Evolutionary conservation across 78 protist species (phyloP).

Genomic region (Dictyostelium intermedium): DNA sequence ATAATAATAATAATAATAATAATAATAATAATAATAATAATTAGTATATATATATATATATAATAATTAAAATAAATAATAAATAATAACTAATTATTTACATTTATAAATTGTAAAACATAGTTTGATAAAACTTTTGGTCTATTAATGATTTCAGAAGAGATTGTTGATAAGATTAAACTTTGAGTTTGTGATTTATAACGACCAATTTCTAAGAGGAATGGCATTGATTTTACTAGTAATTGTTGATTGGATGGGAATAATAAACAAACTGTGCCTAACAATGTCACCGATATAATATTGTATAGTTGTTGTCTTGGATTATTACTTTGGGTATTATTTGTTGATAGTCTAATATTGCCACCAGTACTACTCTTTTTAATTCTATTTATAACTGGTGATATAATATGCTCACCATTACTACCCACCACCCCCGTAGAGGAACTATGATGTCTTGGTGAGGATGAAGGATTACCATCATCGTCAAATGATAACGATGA

Average conservation of each 20-base stretch:
- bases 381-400: constrained; percentile 1
- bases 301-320: constrained; percentile 26
- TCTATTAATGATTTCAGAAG: constrained; percentile 64
- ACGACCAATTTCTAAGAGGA: constrained; percentile 16
- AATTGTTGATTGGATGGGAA: constrained; percentile 38
- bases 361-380: not conserved
- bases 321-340: constrained; percentile 13
- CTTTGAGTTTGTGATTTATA: constrained; percentile 8
- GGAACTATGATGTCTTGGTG: not conserved
- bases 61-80: not conserved
- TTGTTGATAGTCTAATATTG: constrained; percentile 5
- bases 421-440: not conserved
- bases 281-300: constrained; percentile 10
- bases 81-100: not conserved
- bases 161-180: constrained; percentile 15
- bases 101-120: constrained; percentile 33
- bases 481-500: not conserved
- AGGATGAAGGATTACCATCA: not conserved
- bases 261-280: constrained; percentile 47
- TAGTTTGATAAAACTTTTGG: constrained; percentile 41
- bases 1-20: no score
- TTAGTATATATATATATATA: no score
- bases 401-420: not conserved
- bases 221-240: constrained; percentile 9
- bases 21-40: no score